Evolutionary conservation across 306 rosid species (phyloP).

Genomic region (Ormosia semicastrata): DNA sequence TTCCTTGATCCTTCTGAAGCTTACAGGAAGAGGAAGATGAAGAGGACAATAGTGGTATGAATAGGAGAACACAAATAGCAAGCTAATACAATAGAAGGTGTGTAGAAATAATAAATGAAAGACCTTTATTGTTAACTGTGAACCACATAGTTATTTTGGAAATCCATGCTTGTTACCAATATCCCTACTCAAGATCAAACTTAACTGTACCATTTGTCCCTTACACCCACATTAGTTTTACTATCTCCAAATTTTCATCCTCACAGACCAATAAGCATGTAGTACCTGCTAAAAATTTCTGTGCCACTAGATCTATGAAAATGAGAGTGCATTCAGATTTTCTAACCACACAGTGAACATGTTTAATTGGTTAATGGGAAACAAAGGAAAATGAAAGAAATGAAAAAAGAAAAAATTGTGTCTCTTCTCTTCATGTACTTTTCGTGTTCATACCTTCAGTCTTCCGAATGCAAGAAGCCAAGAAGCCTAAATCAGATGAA

Average conservation of each 20-base stretch:
- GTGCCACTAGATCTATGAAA: not conserved
- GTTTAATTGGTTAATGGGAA: not conserved
- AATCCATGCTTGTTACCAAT: not conserved
- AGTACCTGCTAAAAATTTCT: not conserved
- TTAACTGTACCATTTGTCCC: not conserved
- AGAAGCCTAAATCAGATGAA: slow-evolving; percentile 64
- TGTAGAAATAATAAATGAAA: not conserved
- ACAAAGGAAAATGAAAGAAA: slow-evolving; percentile 8
- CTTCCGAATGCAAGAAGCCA: slow-evolving; percentile 65
- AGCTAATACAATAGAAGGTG: not conserved
- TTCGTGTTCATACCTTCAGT: slow-evolving; percentile 50
- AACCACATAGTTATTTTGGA: not conserved
- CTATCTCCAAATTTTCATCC: not conserved
- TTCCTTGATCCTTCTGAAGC: not conserved
- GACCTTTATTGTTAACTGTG: not conserved
- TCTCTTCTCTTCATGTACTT: not conserved
- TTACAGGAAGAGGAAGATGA: not conserved
- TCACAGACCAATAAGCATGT: not conserved
- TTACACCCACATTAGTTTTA: not conserved
- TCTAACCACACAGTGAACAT: not conserved
- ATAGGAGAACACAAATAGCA: not conserved
- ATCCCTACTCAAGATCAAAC: not conserved
- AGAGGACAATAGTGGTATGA: not conserved
- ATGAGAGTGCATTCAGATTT: slow-evolving; percentile 1
- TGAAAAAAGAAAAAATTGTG: not conserved